Evolutionary conservation across 2,329 filamentous ascomycete genomes (phyloP), one percentile per base, ranked within the genome.

Genomic region (Pseudogymnoascus sp.): DNA sequence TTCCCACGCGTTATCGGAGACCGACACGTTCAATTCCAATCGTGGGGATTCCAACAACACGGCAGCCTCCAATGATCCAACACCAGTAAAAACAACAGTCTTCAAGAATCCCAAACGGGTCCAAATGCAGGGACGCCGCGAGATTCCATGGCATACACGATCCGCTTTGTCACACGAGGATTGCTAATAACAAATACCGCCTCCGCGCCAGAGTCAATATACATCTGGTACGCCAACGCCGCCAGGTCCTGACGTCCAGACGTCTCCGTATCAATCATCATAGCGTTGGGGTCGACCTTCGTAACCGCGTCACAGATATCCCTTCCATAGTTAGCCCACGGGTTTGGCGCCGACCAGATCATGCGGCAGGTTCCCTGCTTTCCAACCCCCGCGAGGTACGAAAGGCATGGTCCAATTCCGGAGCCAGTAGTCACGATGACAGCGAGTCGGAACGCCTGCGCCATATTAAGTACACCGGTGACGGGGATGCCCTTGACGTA

Each of bases 401-500:
- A 69, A 2, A 77, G 70, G 53, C 74, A 74, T 6, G 76, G 75
- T 0, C 75, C 75, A 57, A 77, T 77, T 1, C 76, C 76, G 13
- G 71, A 74, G 7, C 76, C 75, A 1, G 76, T 77, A 2, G 73
- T 74, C n/a, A 77, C 71, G 10, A 77, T 69, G 40, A 77, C 72
- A 9, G 76, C 70, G 17, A 69, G 66, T 19, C 70, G 69, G 66
- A 76, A 77, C 5, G 74, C 66, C 26, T 71, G 70, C 1, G 72
- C 69, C 65, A 76, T 73, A 63, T 73, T 73, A 44, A 76, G 69
- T 1, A 75, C 74, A 33, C 75, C 75, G 15, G 70, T 71, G 1
- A 69, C 70, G 1, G 83, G 80, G 1, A 82, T 77, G 2, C 83
- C 83, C 28, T 80, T 78, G 53, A 81, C 78, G 78, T 81, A 86